Evolutionary conservation across 352 stramenopile species (phyloP).

Genomic region (Saprolegnia parasitica): DNA sequence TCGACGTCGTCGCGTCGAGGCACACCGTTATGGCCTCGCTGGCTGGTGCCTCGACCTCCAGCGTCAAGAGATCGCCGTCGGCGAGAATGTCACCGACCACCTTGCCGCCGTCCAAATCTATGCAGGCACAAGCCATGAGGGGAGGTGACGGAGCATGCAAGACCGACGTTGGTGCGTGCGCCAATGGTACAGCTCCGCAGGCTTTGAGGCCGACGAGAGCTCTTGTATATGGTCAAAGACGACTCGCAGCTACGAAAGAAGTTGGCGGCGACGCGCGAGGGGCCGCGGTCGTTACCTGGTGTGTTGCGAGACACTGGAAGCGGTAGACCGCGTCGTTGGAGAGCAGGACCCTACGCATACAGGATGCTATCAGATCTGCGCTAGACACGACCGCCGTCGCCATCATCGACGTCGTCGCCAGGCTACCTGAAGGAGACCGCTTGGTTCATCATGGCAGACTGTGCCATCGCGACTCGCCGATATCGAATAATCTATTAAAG

Average conservation of each 20-base stretch:
- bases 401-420: not conserved
- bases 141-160: not conserved
- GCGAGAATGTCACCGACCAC: not conserved
- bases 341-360: constrained; percentile 8
- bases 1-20: not conserved
- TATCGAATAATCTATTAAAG: constrained; percentile 2
- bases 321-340: constrained; percentile 28
- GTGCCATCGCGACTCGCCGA: not conserved
- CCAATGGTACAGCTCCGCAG: not conserved
- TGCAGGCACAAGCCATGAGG: not conserved
- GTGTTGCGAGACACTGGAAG: constrained; percentile 25
- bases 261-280: not conserved
- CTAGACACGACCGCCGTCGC: not conserved
- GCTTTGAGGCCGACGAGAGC: not conserved
- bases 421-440: constrained; percentile 23
- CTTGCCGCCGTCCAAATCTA: not conserved
- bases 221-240: constrained; percentile 21
- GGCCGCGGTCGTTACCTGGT: constrained; percentile 6
- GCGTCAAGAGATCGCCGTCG: constrained; percentile 8
- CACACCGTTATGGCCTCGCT: constrained; percentile 1
- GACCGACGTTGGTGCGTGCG: not conserved
- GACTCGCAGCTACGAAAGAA: not conserved
- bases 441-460: not conserved
- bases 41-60: not conserved
- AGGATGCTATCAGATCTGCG: not conserved